A percentile compares a stretch with the other conserved stretches of the same genome.
phyloP scores from a whole-genome alignment of 2,329 filamentous ascomycete species.

The Penicillium sp. region DNA sequence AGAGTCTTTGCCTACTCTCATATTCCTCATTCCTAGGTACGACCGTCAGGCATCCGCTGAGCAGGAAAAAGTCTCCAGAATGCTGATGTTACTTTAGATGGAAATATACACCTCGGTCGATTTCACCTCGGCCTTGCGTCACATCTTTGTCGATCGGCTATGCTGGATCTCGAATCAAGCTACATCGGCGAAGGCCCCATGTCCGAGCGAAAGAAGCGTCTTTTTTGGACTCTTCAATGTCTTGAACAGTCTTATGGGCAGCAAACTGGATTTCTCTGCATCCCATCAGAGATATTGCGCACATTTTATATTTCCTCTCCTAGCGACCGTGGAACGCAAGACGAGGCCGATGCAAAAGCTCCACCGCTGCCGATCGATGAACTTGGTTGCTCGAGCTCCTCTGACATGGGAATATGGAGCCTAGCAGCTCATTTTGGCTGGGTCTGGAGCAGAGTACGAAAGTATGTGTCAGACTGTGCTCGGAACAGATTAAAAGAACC shows the following conservation, averaged over 20 bases:
- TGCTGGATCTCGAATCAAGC: conserved; percentile 47
- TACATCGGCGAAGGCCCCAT: conserved; percentile 40
- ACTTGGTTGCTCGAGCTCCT: conserved; percentile 42
- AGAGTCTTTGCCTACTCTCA: conserved; percentile 52
- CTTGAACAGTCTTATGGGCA: conserved; percentile 53
- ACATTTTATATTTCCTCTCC: conserved; percentile 29
- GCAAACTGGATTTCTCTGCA: conserved; percentile 46
- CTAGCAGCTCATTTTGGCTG: conserved; percentile 51
- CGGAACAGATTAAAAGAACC: conserved; percentile 51
- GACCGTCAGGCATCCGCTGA: neutral
- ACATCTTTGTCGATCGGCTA: conserved; percentile 53
- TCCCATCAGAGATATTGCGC: conserved; percentile 46
- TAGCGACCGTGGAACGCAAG: conserved; percentile 19
- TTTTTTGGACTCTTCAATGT: conserved; percentile 55
- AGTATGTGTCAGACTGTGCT: conserved; percentile 52
- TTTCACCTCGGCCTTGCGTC: conserved; percentile 53
- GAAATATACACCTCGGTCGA: conserved; percentile 50
- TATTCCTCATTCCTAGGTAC: conserved; percentile 53
- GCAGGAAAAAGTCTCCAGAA: neutral
- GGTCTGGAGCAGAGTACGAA: conserved; percentile 50
- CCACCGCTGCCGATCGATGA: conserved; percentile 49
- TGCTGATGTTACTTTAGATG: conserved; percentile 39
- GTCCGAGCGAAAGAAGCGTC: conserved; percentile 49
- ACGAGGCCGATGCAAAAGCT: conserved; percentile 33
- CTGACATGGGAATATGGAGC: conserved; percentile 53